Base-by-base conservation (phyloP, 1,284 basidiomycete species). In the Sporisorium graminicola region DNA sequence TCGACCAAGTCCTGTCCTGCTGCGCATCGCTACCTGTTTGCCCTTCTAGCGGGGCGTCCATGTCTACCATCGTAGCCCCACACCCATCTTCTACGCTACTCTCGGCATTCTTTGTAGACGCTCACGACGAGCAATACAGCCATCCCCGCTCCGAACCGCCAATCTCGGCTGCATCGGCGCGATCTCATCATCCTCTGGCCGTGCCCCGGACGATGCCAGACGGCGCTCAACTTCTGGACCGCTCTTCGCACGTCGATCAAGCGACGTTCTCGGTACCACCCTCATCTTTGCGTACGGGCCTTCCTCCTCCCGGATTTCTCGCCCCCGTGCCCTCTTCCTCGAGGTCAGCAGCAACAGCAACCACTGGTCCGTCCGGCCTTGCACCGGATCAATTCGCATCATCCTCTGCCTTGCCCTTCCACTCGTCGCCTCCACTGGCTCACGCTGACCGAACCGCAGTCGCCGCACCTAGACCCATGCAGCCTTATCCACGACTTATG, bases 391-490 rank as follows among this genome's bases (percentile, higher is more conserved):
- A 35, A 16, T 37, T 22, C 24, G 63, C 54, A 9, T 40, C 58
- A 3, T 26, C 70, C 9, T 44, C 53, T n/a, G 53, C 54, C n/a
- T 63, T 59, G 46, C 31, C 46, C 0, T 66, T 67, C 24, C 67
- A 50, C 31, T 53, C 73, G 9, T 75, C 64, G 8, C 73, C 67
- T 2, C 64, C 73, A 20, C 24, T 55, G 42, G 47, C 62, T 18
- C 63, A 57, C 56, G 51, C 61, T 4, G 44, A 51, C 24, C 68
- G 72, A 6, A 27, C 50, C 14, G 43, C 76, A 3, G 61, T 77
- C 42, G 60, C 68, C 5, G 79, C 77, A 42, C 70, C 80, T 6
- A 55, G 67, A 55, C 65, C 79, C 33, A 73, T 81, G 66, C 79
- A 69, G 52, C 77, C 80, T 8, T 80, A 73, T 37, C 59, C 79